These are phyloP conservation scores for Daldinia eschscholtzii DNA, from an alignment of 2,329 filamentous ascomycete species.

Conservation along the genomic window DNA sequence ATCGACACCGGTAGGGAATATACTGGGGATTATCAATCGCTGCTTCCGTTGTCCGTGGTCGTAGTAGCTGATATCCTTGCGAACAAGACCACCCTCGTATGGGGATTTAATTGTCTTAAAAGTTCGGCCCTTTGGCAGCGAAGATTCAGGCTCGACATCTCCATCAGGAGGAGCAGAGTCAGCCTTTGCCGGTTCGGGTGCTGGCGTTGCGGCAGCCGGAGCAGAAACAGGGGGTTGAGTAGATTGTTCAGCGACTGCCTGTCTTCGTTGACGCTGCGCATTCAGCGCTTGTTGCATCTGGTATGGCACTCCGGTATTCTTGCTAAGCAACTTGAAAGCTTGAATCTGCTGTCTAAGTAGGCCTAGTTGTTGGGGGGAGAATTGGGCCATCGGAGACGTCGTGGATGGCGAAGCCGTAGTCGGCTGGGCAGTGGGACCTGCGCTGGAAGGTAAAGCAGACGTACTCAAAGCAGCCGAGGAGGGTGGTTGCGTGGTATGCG, in stretches of 20 bases:
- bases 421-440: conserved; percentile 49
- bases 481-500: conserved; percentile 55
- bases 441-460: conserved; percentile 56
- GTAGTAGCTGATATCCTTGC: conserved; percentile 77
- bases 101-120: conserved; percentile 84
- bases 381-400: conserved; percentile 62
- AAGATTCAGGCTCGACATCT: conserved; percentile 51
- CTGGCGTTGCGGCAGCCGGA: conserved; percentile 59
- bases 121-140: conserved; percentile 58
- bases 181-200: conserved; percentile 51
- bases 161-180: conserved; percentile 53
- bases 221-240: conserved; percentile 56
- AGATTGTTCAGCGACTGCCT: conserved; percentile 64
- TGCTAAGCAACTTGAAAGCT: conserved; percentile 90
- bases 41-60: conserved; percentile 82
- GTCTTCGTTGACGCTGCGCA: conserved; percentile 76
- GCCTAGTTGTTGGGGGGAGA: conserved; percentile 82
- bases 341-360: conserved; percentile 87
- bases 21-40: conserved; percentile 84
- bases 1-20: conserved; percentile 91
- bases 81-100: conserved; percentile 68
- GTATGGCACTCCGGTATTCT: conserved; percentile 84
- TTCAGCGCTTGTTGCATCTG: conserved; percentile 87
- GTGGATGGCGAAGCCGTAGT: conserved; percentile 54
- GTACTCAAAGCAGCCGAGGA: conserved; percentile 55